Evolutionary conservation across 2,329 filamentous ascomycete genomes (phyloP), one percentile per base, ranked within the genome.

Genomic region (Cladosporium sp.): DNA sequence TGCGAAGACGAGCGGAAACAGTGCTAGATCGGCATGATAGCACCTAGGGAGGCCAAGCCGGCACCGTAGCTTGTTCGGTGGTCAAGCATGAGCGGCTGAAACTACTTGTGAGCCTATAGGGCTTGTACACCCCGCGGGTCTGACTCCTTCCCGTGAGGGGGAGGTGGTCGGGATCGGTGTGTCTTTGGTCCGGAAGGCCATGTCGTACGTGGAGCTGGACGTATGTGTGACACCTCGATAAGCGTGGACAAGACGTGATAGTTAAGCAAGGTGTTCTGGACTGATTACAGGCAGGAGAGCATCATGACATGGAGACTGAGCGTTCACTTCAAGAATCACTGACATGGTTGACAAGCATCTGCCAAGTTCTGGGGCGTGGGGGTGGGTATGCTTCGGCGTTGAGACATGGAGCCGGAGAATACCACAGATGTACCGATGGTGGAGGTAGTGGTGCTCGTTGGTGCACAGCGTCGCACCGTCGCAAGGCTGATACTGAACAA

Each of bases 21-120:
- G 34, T 36, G 24, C 44, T 44, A 57, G 61, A 64, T 26, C n/a
- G 32, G 26, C 61, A 30, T 15, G 18, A 64, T 64, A 52, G 55
- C 61, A 34, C 26, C 7, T 8, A 44, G 10, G 15, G n/a, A 32
- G 14, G 61, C 61, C 61, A 64, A 64, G 61, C 34, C 61, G 61
- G 61, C 61, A 64, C 36, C 18, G 51, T 64, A 64, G 61, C 61
- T 64, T 64, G 51, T 64, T 38, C 36, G 38, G 12, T 18, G 12
- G 61, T 32, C 51, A 64, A 64, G 61, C 61, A 55, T 64, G 51
- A 26, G 51, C 51, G 51, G 51, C 51, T 57, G 15, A n/a, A 30
- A 44, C 24, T 34, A 52, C 61, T 47, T n/a, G 47, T n/a, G 49
- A 34, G 2, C 28, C 52, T 55, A 24, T 32, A 36, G 55, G 34